A percentile compares a stretch with the other conserved stretches of the same genome.
Conservation (phyloP, 2,329 filamentous ascomycete species). For the Claviceps maximensis region DNA sequence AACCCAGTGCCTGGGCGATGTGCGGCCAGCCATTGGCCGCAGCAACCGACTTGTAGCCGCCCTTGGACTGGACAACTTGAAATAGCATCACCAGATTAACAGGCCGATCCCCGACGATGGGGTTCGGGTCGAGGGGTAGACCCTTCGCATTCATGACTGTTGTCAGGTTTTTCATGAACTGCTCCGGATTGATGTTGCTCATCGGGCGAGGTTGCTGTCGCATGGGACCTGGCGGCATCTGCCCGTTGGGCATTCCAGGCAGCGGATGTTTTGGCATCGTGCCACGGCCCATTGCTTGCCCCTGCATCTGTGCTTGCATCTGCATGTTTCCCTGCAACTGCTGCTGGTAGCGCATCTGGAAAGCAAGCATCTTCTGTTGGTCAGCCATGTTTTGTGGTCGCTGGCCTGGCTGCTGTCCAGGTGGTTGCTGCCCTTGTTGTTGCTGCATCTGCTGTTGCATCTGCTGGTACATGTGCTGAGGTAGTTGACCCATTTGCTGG, state of each 20-base stretch:
- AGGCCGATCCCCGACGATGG: slow-evolving; percentile 57
- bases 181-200: slow-evolving; percentile 42
- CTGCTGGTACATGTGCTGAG: slow-evolving; percentile 33
- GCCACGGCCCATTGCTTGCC: slow-evolving; percentile 29
- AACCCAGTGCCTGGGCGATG: slow-evolving; percentile 52
- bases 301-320: slow-evolving; percentile 39
- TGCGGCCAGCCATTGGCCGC: slow-evolving; percentile 59
- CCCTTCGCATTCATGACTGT: slow-evolving; percentile 66
- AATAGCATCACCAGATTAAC: slow-evolving; percentile 70
- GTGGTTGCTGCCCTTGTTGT: slow-evolving; percentile 15
- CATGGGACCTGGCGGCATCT: slow-evolving; percentile 37
- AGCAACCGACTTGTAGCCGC: slow-evolving; percentile 63
- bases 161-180: slow-evolving; percentile 63
- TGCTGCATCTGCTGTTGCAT: slow-evolving; percentile 28
- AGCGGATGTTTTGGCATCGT: slow-evolving; percentile 41
- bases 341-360: slow-evolving; percentile 73
- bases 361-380: slow-evolving; percentile 60
- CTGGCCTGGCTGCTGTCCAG: slow-evolving; percentile 47
- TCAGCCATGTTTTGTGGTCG: slow-evolving; percentile 32
- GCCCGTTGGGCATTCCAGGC: slow-evolving; percentile 39
- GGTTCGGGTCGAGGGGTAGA: slow-evolving; percentile 61
- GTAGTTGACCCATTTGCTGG: slow-evolving; percentile 36
- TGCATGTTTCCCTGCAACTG: slow-evolving; percentile 50
- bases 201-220: slow-evolving; percentile 35
- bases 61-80: slow-evolving; percentile 57